Percentiles rank a stretch among this genome's conserved stretches.
These are phyloP conservation scores for Phragmites australis DNA, from an alignment of 176 grass and related monocot genomes.

Conservation along the genomic window DNA sequence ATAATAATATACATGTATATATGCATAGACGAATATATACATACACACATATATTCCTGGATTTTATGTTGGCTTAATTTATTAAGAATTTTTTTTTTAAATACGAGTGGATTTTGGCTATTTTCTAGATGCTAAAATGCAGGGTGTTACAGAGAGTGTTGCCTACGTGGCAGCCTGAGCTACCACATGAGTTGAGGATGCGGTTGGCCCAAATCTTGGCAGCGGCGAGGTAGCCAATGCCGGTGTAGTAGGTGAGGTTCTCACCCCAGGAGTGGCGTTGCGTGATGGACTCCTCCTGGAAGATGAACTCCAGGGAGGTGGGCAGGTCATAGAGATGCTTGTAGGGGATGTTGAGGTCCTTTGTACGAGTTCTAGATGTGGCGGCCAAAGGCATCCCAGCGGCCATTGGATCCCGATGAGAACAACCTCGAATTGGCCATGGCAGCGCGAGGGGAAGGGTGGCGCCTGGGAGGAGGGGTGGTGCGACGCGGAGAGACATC, in stretches of 20 bases:
- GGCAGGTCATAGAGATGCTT: constrained; percentile 81
- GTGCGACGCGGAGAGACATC: too few species aligned
- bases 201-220: constrained; percentile 83
- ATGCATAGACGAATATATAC: too few species aligned
- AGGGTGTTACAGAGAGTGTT: constrained; percentile 70
- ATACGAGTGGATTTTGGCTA: too few species aligned
- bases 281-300: constrained; percentile 79
- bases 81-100: too few species aligned
- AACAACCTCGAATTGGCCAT: constrained; percentile 49
- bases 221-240: constrained; percentile 79
- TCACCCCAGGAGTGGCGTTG: constrained; percentile 96
- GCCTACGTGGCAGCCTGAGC: constrained; percentile 63
- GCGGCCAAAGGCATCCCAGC: constrained; percentile 36
- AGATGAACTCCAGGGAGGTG: constrained; percentile 95
- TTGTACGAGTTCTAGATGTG: constrained; percentile 75
- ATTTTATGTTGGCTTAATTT: too few species aligned
- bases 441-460: constrained; percentile 19
- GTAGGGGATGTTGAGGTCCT: constrained; percentile 75
- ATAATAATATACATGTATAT: too few species aligned
- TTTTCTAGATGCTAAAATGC: too few species aligned
- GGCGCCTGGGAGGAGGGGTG: constrained; percentile 30
- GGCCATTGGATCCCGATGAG: constrained; percentile 49
- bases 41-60: too few species aligned
- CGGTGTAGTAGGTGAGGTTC: constrained; percentile 97
- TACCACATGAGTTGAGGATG: constrained; percentile 85